These are phyloP conservation scores for Didymella glomerata DNA, from an alignment of 2,329 filamentous ascomycete species.

Conservation along the genomic window DNA sequence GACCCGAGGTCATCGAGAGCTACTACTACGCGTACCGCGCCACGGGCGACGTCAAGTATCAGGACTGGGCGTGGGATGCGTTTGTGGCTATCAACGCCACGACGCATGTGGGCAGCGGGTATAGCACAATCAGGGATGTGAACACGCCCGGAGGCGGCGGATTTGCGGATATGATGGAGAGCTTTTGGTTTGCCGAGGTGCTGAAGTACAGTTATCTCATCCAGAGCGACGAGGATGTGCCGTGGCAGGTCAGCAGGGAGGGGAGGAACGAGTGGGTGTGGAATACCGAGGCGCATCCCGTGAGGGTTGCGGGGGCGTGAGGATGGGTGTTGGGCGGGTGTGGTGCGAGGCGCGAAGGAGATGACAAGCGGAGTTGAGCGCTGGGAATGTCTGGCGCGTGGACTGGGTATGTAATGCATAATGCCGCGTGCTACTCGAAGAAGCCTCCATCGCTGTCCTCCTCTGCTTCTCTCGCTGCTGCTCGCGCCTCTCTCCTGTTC, in stretches of 20 bases:
- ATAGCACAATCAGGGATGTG: slow-evolving; percentile 71
- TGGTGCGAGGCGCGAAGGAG: not conserved
- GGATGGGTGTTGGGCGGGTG: no score
- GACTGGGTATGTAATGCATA: slow-evolving; percentile 29
- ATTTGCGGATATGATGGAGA: slow-evolving; percentile 78
- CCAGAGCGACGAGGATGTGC: slow-evolving; percentile 65
- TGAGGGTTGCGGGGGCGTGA: slow-evolving; percentile 52
- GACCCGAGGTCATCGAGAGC: slow-evolving; percentile 83
- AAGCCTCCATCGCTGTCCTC: slow-evolving; percentile 52
- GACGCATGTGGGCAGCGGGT: slow-evolving; percentile 71
- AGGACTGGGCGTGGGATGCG: slow-evolving; percentile 84
- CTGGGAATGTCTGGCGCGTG: not conserved
- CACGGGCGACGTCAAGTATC: slow-evolving; percentile 77
- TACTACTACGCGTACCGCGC: slow-evolving; percentile 87
- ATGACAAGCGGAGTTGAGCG: no score
- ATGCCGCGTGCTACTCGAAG: slow-evolving; percentile 41
- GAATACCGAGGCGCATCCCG: slow-evolving; percentile 72
- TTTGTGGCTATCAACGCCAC: slow-evolving; percentile 73
- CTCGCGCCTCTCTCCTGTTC: slow-evolving; percentile 35
- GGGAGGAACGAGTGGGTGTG: slow-evolving; percentile 65
- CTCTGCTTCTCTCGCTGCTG: slow-evolving; percentile 29
- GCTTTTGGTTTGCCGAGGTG: slow-evolving; percentile 87
- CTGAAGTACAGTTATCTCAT: slow-evolving; percentile 85
- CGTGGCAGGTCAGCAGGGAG: slow-evolving; percentile 64
- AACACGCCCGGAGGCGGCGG: slow-evolving; percentile 68